Evolutionary conservation across 768 basidiomycete species (phyloP).

Genomic region (Suillus brevipes): DNA sequence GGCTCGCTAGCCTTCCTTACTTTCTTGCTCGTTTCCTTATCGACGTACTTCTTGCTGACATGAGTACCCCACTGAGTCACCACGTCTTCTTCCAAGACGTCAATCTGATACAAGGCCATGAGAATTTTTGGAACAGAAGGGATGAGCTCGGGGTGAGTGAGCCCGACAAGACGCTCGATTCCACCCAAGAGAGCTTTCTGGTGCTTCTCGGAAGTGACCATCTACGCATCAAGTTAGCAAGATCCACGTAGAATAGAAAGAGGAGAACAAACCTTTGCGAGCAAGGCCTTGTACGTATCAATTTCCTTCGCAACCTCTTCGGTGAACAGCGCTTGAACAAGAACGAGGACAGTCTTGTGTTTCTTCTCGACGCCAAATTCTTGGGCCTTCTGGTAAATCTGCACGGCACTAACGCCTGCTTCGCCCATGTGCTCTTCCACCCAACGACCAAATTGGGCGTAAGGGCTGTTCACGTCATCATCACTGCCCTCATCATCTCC

Average conservation of each 20-base stretch:
- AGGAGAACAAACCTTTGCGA: conserved; percentile 63
- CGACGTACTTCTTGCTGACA: conserved; percentile 94
- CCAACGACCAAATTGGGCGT: conserved; percentile 82
- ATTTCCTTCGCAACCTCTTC: conserved; percentile 68
- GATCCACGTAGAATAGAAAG: not conserved
- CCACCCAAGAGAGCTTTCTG: conserved; percentile 95
- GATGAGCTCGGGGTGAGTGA: conserved; percentile 70
- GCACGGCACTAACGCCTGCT: conserved; percentile 42
- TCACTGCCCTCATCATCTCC: conserved; percentile 88
- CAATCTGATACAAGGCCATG: conserved; percentile 91
- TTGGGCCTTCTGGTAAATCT: conserved; percentile 85
- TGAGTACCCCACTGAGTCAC: conserved; percentile 93
- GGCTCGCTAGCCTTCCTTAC: conserved; percentile 95
- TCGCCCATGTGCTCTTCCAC: conserved; percentile 65
- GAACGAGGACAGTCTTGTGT: conserved; percentile 82
- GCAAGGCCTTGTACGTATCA: conserved; percentile 60
- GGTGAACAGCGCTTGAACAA: conserved; percentile 85
- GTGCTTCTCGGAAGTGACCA: conserved; percentile 91
- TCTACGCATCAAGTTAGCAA: conserved; percentile 41
- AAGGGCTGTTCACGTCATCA: conserved; percentile 85
- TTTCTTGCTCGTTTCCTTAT: conserved; percentile 93
- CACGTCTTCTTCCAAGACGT: conserved; percentile 90
- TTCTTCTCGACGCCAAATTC: conserved; percentile 93
- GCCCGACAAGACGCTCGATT: conserved; percentile 81
- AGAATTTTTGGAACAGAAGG: conserved; percentile 83